Evolutionary conservation across 495 filamentous ascomycete genomes (phyloP).

Genomic region (Trichoderma reesei): DNA sequence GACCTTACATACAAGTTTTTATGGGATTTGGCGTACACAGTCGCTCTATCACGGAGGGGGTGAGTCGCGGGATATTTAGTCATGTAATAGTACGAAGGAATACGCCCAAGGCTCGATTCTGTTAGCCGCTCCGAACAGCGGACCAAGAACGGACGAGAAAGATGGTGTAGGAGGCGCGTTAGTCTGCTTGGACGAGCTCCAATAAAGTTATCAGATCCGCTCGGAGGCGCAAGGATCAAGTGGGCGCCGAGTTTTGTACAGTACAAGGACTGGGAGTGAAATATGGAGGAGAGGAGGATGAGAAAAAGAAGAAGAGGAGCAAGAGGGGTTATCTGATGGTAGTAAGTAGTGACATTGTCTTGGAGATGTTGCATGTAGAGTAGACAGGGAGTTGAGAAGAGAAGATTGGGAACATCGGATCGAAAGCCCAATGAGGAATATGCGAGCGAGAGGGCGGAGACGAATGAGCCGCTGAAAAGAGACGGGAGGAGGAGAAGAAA

Average conservation of each 20-base stretch:
- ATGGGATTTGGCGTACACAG: too few species aligned
- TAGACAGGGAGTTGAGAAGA: too few species aligned
- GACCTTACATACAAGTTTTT: too few species aligned
- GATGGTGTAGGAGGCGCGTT: too few species aligned
- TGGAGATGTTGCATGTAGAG: too few species aligned
- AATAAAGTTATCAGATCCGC: constrained; percentile 45
- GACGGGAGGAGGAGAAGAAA: constrained; percentile 8
- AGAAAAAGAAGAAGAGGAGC: too few species aligned
- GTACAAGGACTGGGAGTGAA: too few species aligned
- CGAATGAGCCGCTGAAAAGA: not conserved
- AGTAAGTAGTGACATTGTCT: too few species aligned
- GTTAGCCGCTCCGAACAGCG: constrained; percentile 1
- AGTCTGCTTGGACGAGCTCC: not conserved
- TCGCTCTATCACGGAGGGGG: too few species aligned
- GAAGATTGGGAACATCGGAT: not conserved
- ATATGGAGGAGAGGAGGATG: too few species aligned
- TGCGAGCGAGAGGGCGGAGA: not conserved
- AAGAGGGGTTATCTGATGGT: too few species aligned
- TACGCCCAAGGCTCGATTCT: not conserved
- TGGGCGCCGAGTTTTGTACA: not conserved
- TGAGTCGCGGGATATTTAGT: too few species aligned
- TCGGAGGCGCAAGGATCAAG: not conserved
- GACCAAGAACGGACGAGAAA: not conserved
- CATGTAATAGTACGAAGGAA: not conserved
- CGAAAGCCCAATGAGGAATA: not conserved